Conservation (phyloP, 2,329 filamentous ascomycete species). For the Pseudogymnoascus sp. region DNA sequence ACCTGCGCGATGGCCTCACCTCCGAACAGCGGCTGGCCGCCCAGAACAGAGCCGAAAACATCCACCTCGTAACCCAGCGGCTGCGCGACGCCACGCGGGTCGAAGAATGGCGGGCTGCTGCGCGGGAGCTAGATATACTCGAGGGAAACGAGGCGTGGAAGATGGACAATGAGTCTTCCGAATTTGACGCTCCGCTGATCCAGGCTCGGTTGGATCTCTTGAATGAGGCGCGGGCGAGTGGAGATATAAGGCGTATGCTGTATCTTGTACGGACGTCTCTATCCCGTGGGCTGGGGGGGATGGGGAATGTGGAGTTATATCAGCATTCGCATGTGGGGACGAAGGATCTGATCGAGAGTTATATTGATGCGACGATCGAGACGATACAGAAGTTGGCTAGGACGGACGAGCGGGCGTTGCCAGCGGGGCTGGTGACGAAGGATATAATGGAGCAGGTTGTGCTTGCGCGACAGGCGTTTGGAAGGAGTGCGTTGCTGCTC, state of each 20-base stretch:
- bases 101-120: conserved; percentile 66
- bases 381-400: conserved; percentile 62
- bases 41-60: conserved; percentile 46
- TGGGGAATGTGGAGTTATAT: conserved; percentile 77
- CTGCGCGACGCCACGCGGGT: conserved; percentile 61
- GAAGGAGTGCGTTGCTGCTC: conserved; percentile 55
- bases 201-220: conserved; percentile 62
- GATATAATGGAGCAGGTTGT: conserved; percentile 52
- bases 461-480: conserved; percentile 53
- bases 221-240: conserved; percentile 61
- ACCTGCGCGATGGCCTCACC: conserved; percentile 23
- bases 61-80: conserved; percentile 52
- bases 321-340: conserved; percentile 78
- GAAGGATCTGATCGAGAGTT: conserved; percentile 77
- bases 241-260: conserved; percentile 69
- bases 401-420: conserved; percentile 29
- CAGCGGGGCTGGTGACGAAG: conserved; percentile 44
- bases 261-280: conserved; percentile 72
- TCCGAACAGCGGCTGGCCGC: conserved; percentile 40
- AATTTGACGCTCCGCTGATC: conserved; percentile 60
- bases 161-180: conserved; percentile 25
- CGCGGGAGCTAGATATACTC: conserved; percentile 66
- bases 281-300: conserved; percentile 73
- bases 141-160: conserved; percentile 84
- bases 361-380: conserved; percentile 69